Base-by-base conservation (phyloP, 2,329 filamentous ascomycete genomes). In the Curvularia hawaiiensis region DNA sequence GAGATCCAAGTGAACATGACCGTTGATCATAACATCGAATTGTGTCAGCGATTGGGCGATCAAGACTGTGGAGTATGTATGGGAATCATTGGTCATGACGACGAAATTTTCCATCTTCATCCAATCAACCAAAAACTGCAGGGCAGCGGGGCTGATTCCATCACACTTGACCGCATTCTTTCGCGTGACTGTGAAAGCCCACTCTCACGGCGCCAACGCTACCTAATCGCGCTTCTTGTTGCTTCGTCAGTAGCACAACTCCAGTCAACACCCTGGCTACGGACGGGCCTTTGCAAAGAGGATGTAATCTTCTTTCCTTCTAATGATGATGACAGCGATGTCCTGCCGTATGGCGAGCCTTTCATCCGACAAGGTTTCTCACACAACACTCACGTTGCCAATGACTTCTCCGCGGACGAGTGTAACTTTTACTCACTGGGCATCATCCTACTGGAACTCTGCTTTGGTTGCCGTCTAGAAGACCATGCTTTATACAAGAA, bases 241-340 rank as follows among this genome's bases (percentile, higher is more conserved):
- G 43, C 43, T 30, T 45, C 43, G 6, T 45, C 43, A 12, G 43
- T 45, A 45, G 43, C 43, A 30, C 43, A 45, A 30, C 26, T 45
- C 6, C 26, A 30, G n/a, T 45, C 43, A 11, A 45, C 43, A 3
- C 43, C 26, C 26, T 45, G 43, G 43, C 26, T 45, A 30, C 26
- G 43, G 43, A 30, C 43, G 14, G 43, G 43, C 4, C 43, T 45
- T 45, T 45, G 24, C 43, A 45, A 45, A 12, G 43, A 45, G 14
- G 43, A 45, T 28, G 11, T 45, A 8, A 45, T 45, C 7, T 45
- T 45, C 26, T 30, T 45, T 18, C 24, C 43, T 20, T 18, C 20
- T 28, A 28, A 10, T 30, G 3, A 45, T 3, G 43, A 45, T 3
- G 14, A 45, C 4, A 45, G 6, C 2, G 43, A 30, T 3, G 7